These are phyloP conservation scores for Oryza brachyantha DNA, from an alignment of 176 grass and related monocot species.

Conservation along the genomic window DNA sequence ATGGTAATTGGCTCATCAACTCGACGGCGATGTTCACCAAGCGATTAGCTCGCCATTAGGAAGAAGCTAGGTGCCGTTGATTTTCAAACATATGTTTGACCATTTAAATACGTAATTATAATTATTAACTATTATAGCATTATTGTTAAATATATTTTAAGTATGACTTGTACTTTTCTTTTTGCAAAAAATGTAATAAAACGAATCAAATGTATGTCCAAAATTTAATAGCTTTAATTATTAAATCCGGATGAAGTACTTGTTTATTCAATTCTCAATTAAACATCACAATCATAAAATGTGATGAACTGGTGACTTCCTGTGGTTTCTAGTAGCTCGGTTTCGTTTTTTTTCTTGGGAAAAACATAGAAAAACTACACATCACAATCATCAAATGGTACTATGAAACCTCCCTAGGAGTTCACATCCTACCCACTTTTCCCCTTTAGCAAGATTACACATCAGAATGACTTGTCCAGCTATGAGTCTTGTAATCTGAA, in stretches of 20 bases:
- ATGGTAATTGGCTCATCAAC: not conserved
- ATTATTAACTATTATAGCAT: too few relatives aligned
- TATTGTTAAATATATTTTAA: too few relatives aligned
- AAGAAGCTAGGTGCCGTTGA: too few relatives aligned
- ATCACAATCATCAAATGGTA: not conserved
- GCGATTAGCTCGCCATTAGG: not conserved
- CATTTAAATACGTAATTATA: too few relatives aligned
- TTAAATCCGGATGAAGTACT: too few relatives aligned
- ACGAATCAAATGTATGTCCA: too few relatives aligned
- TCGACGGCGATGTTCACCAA: not conserved
- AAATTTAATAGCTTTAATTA: too few relatives aligned
- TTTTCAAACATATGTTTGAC: too few relatives aligned
- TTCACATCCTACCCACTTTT: not conserved
- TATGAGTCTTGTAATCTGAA: not conserved
- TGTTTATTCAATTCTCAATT: not conserved
- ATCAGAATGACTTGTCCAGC: not conserved
- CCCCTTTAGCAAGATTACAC: not conserved
- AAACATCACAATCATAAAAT: not conserved
- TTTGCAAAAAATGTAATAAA: too few relatives aligned
- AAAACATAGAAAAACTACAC: conserved; percentile 14
- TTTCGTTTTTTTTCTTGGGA: conserved; percentile 37
- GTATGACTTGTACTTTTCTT: too few relatives aligned
- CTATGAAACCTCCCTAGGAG: not conserved
- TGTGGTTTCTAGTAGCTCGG: conserved; percentile 12
- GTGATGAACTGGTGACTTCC: not conserved